These are phyloP conservation scores for Penicillium antarcticum DNA, from an alignment of 495 filamentous ascomycete genomes.

Conservation along the genomic window DNA sequence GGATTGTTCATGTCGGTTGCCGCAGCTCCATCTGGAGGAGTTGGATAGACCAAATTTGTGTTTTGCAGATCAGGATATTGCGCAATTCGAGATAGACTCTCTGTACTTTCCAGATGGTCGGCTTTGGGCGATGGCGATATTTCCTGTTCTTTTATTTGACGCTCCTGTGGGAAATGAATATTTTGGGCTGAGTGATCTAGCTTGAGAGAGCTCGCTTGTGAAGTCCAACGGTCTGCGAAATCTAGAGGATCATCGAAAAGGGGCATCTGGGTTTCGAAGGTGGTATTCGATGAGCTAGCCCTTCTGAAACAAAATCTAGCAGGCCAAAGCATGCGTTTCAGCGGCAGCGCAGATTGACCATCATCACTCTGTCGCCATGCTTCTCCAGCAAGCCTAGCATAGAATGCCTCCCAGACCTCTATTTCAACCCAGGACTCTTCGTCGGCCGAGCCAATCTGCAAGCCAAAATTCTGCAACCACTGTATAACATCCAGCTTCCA, in stretches of 20 bases:
- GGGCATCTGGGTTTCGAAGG: slow-evolving; percentile 8
- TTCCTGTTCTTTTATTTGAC: slow-evolving; percentile 23
- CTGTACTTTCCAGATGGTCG: slow-evolving; percentile 31
- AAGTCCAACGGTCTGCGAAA: slow-evolving; percentile 67
- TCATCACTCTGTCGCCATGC: slow-evolving; percentile 33
- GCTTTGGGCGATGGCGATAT: slow-evolving; percentile 17
- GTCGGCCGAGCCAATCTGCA: slow-evolving; percentile 30
- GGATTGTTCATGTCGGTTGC: slow-evolving; percentile 27
- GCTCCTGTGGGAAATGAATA: slow-evolving; percentile 32
- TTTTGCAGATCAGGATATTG: slow-evolving; percentile 49
- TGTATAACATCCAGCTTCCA: slow-evolving; percentile 41
- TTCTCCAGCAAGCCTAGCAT: slow-evolving; percentile 40
- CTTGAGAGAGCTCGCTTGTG: slow-evolving; percentile 26
- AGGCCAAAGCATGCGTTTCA: slow-evolving; percentile 49
- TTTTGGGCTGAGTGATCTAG: slow-evolving; percentile 13
- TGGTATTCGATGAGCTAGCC: slow-evolving; percentile 18
- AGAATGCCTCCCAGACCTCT: slow-evolving; percentile 48
- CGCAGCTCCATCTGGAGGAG: slow-evolving; percentile 74
- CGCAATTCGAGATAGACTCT: slow-evolving; percentile 48
- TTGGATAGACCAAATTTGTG: slow-evolving; percentile 75
- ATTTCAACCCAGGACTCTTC: slow-evolving; percentile 44
- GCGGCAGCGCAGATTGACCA: slow-evolving; percentile 30
- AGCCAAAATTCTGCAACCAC: slow-evolving; percentile 41
- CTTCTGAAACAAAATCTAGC: slow-evolving; percentile 45
- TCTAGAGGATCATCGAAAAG: slow-evolving; percentile 55